Evolutionary conservation across 441 rosid genomes (phyloP).

Genomic region (Geranium incanum): DNA sequence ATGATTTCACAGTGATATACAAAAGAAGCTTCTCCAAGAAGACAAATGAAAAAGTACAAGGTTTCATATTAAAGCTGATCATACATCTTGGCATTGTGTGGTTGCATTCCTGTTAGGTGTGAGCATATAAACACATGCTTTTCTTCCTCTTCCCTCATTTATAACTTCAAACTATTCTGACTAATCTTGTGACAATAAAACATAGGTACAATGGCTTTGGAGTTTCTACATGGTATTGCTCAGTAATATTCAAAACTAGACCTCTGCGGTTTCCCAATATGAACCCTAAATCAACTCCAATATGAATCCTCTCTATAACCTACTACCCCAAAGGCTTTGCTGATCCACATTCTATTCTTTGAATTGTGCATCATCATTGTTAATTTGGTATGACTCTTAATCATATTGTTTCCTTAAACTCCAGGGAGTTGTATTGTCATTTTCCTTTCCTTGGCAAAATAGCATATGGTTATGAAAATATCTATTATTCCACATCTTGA

Average conservation of each 20-base stretch:
- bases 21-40: slow-evolving; percentile 1
- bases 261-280: not conserved
- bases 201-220: slow-evolving; percentile 7
- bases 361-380: not conserved
- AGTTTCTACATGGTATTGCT: not conserved
- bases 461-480: not conserved
- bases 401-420: not conserved
- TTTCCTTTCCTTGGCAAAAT: not conserved
- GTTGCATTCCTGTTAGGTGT: not conserved
- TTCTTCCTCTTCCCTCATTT: not conserved
- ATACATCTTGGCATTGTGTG: not conserved
- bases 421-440: not conserved
- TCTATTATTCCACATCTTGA: not conserved
- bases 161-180: not conserved
- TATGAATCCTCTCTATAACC: not conserved
- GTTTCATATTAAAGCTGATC: not conserved
- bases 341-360: slow-evolving; percentile 1
- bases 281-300: not conserved
- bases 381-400: not conserved
- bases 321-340: not conserved
- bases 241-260: not conserved
- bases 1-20: not conserved
- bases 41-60: not conserved
- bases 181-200: not conserved
- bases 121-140: not conserved